Evolutionary conservation across 148 eudicot species (phyloP).

Genomic region (Chenopodium formosanum): DNA sequence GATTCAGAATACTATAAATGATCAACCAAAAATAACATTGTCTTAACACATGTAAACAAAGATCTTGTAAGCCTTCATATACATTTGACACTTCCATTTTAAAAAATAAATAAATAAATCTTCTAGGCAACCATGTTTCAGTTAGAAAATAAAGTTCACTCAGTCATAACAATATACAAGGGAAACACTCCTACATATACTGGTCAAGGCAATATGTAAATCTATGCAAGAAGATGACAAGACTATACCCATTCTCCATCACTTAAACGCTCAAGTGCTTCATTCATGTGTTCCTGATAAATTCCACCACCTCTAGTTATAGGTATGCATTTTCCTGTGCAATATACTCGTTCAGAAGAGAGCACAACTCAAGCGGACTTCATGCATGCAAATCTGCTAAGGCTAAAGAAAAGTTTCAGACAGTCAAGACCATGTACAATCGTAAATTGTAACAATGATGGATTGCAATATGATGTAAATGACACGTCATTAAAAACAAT

Average conservation of each 20-base stretch:
- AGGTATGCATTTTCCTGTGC: constrained; percentile 96
- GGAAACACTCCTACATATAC: not conserved
- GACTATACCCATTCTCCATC: constrained; percentile 85
- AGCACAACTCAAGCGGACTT: constrained; percentile 13
- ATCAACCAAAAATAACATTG: not conserved
- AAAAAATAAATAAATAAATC: not conserved
- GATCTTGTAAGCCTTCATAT: not conserved
- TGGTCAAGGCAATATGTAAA: not conserved
- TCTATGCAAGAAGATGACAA: constrained; percentile 5
- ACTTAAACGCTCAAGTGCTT: constrained; percentile 82
- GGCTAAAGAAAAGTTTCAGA: constrained; percentile 23
- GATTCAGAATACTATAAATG: not conserved
- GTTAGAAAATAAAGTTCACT: not conserved
- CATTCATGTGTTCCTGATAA: constrained; percentile 92
- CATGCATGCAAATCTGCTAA: constrained; percentile 11
- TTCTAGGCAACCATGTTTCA: not conserved
- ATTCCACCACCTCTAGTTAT: constrained; percentile 93
- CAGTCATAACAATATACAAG: not conserved
- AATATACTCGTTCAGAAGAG: constrained; percentile 36
- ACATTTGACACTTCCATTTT: not conserved
- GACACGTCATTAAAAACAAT: not conserved
- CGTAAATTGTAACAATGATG: constrained; percentile 5
- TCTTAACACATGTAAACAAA: not conserved
- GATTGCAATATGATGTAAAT: not conserved
- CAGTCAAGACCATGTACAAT: constrained; percentile 14